Base-by-base conservation (phyloP, 163 green algal genomes). In the Smithsoniella earleae region DNA sequence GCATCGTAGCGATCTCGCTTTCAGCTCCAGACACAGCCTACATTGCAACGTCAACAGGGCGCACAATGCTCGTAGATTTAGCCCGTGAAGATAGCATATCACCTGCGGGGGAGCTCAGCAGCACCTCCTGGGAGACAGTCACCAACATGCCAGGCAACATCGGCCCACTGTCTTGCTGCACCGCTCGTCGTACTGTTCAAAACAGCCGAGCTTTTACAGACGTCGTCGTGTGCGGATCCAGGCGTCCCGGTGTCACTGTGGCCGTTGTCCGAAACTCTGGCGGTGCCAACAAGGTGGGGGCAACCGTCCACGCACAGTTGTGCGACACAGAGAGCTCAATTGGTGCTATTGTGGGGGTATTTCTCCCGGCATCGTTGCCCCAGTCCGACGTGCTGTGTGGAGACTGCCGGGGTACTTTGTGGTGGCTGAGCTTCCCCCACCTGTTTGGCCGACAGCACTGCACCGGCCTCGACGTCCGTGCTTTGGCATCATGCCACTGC, bases 101-200 rank as follows among this genome's bases (percentile, higher is more conserved):
- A n/a, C n/a, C n/a, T n/a, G n/a, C n/a, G n/a, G n/a, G n/a, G 6
- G 49, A 6, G 4, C 5, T 3, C 55, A 18, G 55, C 58, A 16
- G 16, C n/a, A 5, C 58, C 10, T 30, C 31, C 16, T 69, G 58
- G 58, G 3, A 33, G n/a, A 36, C 8, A 16, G 58, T 69, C n/a
- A 45, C 30, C 25, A 33, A 69, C 4, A 33, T 34, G 58, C 6
- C 58, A 30, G 3, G 16, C 3, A 33, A 16, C n/a, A 16, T n/a
- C 58, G 34, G 40, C 30, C 58, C 31, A 30, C 58, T 69, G 58
- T 36, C 58, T 5, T 69, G 58, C 58, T 69, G 58, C 58, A 33
- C 58, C 58, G 58, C 58, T n/a, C 58, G 25, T 18, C 58, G 27
- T 49, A 13, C 40, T 10, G 40, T 49, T 10, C 40, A 13, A 10